A percentile compares a stretch with the other conserved stretches of the same genome.
These are phyloP conservation scores for Lablab purpureus DNA, from an alignment of 306 rosid genomes.

Conservation along the genomic window DNA sequence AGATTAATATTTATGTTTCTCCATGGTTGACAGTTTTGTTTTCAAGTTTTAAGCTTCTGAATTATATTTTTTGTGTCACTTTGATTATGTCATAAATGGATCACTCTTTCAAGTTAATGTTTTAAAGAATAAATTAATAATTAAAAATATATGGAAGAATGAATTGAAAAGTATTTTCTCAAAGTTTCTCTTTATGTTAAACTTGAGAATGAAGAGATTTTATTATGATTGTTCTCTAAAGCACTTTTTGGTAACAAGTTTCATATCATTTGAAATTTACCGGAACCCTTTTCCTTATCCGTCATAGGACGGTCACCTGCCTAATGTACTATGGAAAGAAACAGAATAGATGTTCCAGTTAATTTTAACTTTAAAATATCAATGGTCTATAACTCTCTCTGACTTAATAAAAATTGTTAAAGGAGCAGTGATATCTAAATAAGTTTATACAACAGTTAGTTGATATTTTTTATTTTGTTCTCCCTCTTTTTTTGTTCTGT, in stretches of 20 bases:
- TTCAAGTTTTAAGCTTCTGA: background rate
- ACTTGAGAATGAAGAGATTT: background rate
- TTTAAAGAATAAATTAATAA: background rate
- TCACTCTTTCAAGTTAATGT: background rate
- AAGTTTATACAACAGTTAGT: too few species aligned
- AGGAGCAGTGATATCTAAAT: too few species aligned
- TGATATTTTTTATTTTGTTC: too few species aligned
- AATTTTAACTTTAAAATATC: too few species aligned
- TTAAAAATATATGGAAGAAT: background rate
- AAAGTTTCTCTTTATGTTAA: background rate
- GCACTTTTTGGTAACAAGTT: background rate
- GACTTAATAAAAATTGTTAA: too few species aligned
- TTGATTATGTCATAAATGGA: background rate
- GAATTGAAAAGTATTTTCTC: background rate
- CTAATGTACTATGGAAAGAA: too few species aligned
- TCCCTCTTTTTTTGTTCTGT: too few species aligned
- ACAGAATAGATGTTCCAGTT: background rate
- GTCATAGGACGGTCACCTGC: background rate
- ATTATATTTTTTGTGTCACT: background rate
- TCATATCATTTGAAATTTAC: background rate
- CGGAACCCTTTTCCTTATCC: background rate
- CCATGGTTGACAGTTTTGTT: background rate
- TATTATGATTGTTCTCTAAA: background rate
- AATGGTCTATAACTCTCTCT: too few species aligned
- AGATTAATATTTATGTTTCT: slow-evolving; percentile 14